Base-by-base conservation (phyloP, 139 green algal genomes). In the Pleodorina starrii region DNA sequence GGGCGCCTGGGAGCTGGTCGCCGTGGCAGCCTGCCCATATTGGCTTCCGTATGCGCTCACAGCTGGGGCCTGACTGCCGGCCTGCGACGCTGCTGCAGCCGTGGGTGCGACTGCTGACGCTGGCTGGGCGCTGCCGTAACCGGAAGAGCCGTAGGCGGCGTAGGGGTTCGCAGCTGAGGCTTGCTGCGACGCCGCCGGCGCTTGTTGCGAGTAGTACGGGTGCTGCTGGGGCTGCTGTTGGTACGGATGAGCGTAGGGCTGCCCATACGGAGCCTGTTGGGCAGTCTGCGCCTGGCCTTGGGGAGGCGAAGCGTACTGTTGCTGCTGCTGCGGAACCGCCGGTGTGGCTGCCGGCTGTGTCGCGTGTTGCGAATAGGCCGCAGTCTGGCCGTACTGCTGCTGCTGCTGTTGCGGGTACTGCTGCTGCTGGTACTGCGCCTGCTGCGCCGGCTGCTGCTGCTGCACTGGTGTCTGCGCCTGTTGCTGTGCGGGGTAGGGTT, bases 141-240 rank as follows among this genome's bases (percentile, higher is more conserved):
- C 68, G 6, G 68, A 19, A 6, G 68, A 44, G 36, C 68, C 68
- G 38, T 76, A 76, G 9, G 35, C 7, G 29, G 36, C 32, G 38
- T 48, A 76, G 2, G 68, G 35, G 29, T 76, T 76, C 4, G 68
- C 5, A 48, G 35, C 68, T 32, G n/a, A 7, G 32, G 68, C 68
- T 38, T 40, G 63, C 46, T 76, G 68, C 35, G 36, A 10, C 6
- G 68, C 68, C 2, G 36, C 21, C 43, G 40, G 38, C 1, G 72
- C 38, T 57, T 80, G 72, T 9, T 77, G 69, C 36, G 21, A 14
- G 27, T 77, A 77, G 40, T 77, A 77, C 9, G 32, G 21, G 40
- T 82, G 44, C 42, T 82, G 74, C 44, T 63, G 74, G 27, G 36
- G 1, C 44, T 82, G 74, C 74, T 59, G 44, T 42, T 82, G 43